Conservation (phyloP, 768 basidiomycete species). For the Crepidotus variabilis region DNA sequence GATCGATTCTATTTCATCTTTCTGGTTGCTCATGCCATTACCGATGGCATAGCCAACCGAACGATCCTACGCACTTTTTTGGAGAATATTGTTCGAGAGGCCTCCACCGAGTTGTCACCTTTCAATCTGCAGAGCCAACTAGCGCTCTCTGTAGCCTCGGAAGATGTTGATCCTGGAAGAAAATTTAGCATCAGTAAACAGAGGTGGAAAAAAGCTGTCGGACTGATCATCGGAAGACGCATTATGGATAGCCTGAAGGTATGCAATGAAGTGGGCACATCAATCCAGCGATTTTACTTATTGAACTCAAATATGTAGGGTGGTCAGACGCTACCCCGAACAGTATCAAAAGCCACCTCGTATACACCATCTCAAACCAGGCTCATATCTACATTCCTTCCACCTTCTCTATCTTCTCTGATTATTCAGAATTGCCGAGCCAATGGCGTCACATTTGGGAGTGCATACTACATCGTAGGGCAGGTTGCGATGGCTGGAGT, state of each 20-base stretch:
- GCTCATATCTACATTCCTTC: conserved; percentile 21
- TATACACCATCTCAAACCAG: conserved; percentile 33
- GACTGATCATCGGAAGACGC: conserved; percentile 28
- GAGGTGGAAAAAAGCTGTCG: conserved; percentile 45
- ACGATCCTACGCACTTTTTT: conserved; percentile 43
- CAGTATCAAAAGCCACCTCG: conserved; percentile 28
- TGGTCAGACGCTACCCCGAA: conserved; percentile 53
- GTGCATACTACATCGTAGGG: conserved; percentile 42
- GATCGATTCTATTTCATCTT: conserved; percentile 40
- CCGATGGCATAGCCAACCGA: conserved; percentile 43
- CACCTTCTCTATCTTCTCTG: conserved; percentile 19
- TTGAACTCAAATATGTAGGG: conserved; percentile 32
- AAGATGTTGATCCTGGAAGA: conserved; percentile 30
- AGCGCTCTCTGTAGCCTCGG: conserved; percentile 33
- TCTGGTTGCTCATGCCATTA: conserved; percentile 44
- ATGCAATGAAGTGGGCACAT: conserved; percentile 2
- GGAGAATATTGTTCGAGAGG: conserved; percentile 28
- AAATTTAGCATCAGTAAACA: conserved; percentile 29
- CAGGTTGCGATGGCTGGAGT: conserved; percentile 52
- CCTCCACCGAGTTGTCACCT: conserved; percentile 11
- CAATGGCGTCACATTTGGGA: conserved; percentile 46
- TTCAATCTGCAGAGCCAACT: conserved; percentile 33
- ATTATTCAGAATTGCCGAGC: conserved; percentile 38
- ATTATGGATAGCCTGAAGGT: conserved; percentile 34
- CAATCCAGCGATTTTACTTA: neutral